A percentile compares a stretch with the other conserved stretches of the same genome.
phyloP scores from a whole-genome alignment of 2,329 filamentous ascomycete species.

The Alternaria sp. region DNA sequence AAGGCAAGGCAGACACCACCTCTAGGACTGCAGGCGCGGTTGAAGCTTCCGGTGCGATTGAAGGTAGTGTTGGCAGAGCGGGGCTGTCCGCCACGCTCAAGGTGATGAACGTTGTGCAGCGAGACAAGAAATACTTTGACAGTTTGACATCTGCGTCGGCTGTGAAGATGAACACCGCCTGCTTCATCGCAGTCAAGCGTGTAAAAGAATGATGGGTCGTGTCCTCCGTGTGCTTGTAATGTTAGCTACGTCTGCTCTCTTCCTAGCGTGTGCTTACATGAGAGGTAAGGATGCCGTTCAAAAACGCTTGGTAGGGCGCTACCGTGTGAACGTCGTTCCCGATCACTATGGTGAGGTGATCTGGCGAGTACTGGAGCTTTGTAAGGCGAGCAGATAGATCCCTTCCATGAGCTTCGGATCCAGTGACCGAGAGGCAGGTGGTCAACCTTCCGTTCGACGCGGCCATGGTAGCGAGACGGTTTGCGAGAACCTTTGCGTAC shows the following conservation, averaged over 20 bases:
- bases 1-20: not conserved
- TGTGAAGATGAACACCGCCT: not conserved
- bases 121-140: not conserved
- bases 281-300: not conserved
- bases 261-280: not conserved
- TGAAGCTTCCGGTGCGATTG: not conserved
- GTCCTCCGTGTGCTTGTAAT: not conserved
- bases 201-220: not conserved
- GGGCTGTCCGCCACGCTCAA: not conserved
- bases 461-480: not conserved
- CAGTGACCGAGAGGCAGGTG: not conserved
- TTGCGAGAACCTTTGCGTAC: not conserved
- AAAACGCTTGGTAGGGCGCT: not conserved
- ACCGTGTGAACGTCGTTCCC: not conserved
- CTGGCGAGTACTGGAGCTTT: not conserved
- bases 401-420: not conserved
- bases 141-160: not conserved
- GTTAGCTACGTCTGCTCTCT: not conserved
- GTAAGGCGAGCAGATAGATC: not conserved
- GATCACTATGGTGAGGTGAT: not conserved
- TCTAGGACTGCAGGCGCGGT: not conserved
- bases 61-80: not conserved
- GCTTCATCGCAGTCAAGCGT: not conserved
- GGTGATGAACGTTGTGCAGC: not conserved
- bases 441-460: not conserved